phyloP scores from a whole-genome alignment of 2,329 filamentous ascomycete genomes.

The Botrytis medusae region DNA sequence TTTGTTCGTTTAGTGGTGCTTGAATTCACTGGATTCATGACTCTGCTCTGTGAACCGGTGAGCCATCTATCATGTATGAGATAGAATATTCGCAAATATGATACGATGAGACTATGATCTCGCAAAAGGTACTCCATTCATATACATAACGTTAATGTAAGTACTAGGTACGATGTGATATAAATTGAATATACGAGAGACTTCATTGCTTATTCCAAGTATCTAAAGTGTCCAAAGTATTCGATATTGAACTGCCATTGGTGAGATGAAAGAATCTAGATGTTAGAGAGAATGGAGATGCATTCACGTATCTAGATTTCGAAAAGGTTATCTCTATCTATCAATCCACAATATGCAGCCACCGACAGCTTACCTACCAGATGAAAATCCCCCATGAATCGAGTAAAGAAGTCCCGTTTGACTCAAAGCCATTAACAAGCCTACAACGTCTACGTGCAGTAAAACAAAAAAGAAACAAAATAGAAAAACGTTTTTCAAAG shows the following conservation, averaged over 20 bases:
- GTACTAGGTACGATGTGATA: neutral
- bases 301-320: neutral
- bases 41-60: neutral
- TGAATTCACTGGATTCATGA: neutral
- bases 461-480: neutral
- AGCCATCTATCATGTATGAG: neutral
- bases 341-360: neutral
- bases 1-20: neutral
- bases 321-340: neutral
- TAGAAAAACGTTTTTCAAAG: neutral
- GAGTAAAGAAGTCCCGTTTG: slow-evolving; percentile 2
- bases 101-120: neutral
- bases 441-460: neutral
- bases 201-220: neutral
- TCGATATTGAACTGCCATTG: neutral
- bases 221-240: neutral
- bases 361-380: neutral
- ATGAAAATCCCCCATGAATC: neutral
- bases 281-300: neutral
- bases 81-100: neutral
- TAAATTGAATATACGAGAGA: neutral
- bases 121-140: neutral
- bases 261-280: neutral
- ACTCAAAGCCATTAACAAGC: neutral
- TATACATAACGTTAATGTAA: neutral